These are phyloP conservation scores for Mycena metata DNA, from an alignment of 768 basidiomycete species.

Conservation along the genomic window DNA sequence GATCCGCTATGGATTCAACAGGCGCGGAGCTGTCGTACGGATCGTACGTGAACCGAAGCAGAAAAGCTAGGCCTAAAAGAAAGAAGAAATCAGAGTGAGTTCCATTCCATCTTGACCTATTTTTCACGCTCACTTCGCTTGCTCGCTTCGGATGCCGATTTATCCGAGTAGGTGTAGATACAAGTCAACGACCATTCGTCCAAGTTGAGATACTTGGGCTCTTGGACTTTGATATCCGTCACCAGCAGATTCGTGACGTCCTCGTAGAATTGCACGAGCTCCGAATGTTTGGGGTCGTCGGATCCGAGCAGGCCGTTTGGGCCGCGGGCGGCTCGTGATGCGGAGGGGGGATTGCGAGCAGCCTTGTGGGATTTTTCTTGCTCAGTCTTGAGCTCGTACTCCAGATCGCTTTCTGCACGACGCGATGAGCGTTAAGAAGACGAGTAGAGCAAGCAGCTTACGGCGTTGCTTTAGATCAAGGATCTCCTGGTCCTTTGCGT, in stretches of 20 bases:
- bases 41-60: constrained; percentile 63
- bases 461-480: constrained; percentile 62
- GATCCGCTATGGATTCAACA: constrained; percentile 52
- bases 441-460: constrained; percentile 45
- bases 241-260: constrained; percentile 87
- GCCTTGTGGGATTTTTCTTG: constrained; percentile 66
- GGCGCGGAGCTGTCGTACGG: constrained; percentile 46
- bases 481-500: constrained; percentile 62
- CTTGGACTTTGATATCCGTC: constrained; percentile 64
- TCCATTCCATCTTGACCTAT: constrained; percentile 37
- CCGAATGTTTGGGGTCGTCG: constrained; percentile 70
- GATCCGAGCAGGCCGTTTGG: constrained; percentile 50
- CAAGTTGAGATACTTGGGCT: constrained; percentile 53
- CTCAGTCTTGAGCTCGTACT: constrained; percentile 72
- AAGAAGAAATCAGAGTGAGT: constrained; percentile 22
- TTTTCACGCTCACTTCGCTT: constrained; percentile 52
- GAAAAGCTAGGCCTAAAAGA: constrained; percentile 72
- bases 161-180: constrained; percentile 69
- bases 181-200: constrained; percentile 78
- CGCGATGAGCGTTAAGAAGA: constrained; percentile 14
- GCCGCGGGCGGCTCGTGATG: constrained; percentile 49
- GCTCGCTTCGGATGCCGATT: constrained; percentile 45
- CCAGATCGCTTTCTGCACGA: constrained; percentile 62
- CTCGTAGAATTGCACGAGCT: constrained; percentile 84
- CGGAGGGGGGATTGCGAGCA: constrained; percentile 56